phyloP scores from a whole-genome alignment of 176 grass and related monocot species.

The Oryza officinalis region DNA sequence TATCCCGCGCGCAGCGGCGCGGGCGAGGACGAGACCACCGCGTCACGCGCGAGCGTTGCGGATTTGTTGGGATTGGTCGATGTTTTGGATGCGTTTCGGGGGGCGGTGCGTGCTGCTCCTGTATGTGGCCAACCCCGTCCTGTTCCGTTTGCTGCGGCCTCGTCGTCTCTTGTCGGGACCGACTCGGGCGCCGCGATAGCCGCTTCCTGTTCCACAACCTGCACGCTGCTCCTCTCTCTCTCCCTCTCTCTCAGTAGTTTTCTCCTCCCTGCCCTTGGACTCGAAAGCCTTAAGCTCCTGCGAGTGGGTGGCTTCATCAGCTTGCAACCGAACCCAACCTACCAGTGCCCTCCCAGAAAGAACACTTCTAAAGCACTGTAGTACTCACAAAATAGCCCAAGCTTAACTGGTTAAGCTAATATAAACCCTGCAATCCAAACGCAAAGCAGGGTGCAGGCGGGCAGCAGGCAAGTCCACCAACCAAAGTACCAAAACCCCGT shows the following conservation, averaged over 20 bases:
- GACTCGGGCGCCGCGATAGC: background rate
- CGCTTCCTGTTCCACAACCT: background rate
- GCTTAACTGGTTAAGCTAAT: background rate
- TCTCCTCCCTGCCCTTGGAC: background rate
- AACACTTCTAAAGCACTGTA: background rate
- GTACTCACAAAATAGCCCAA: background rate
- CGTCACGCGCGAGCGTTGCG: background rate
- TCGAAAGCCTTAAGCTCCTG: background rate
- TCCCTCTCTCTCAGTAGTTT: too few relatives aligned
- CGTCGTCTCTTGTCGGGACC: background rate
- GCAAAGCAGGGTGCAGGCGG: background rate
- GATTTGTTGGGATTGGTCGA: background rate
- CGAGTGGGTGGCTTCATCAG: background rate
- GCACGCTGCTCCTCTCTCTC: background rate
- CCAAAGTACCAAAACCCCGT: slow-evolving; percentile 4
- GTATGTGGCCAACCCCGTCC: background rate
- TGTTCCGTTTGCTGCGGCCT: background rate
- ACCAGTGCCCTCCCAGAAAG: too few relatives aligned
- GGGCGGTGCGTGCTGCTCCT: background rate
- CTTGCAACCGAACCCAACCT: background rate
- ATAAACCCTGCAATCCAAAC: background rate
- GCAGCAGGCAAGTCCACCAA: slow-evolving; percentile 1
- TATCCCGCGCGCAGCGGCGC: background rate
- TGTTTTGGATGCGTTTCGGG: background rate
- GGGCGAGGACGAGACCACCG: background rate